Evolutionary conservation across 768 basidiomycete species (phyloP).

Genomic region (Boletus bicolor): DNA sequence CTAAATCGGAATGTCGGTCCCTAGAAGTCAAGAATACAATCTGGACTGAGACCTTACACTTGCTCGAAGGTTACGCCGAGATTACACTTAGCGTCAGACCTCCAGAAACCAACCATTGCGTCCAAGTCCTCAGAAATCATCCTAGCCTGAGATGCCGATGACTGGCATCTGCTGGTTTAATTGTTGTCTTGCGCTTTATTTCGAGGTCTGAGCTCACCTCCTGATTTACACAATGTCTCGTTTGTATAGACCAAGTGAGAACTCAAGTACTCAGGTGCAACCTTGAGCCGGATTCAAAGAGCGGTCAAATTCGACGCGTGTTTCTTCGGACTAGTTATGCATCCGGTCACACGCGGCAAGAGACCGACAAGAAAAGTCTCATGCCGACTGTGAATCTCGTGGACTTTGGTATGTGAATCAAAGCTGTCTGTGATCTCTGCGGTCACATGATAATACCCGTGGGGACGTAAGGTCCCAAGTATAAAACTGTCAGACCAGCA

Average conservation of each 20-base stretch:
- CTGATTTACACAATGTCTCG: background rate
- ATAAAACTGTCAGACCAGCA: background rate
- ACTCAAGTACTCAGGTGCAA: background rate
- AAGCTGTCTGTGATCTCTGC: background rate
- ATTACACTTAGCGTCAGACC: background rate
- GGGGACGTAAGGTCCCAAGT: background rate
- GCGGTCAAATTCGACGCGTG: slow-evolving; percentile 31
- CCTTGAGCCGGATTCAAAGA: background rate
- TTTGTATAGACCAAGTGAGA: background rate
- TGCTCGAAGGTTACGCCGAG: background rate
- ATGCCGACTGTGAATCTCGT: no score
- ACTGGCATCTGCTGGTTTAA: background rate
- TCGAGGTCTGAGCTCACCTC: background rate
- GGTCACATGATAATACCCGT: background rate
- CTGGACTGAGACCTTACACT: background rate
- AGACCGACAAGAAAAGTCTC: slow-evolving; percentile 38
- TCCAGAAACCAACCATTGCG: background rate
- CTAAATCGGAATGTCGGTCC: background rate
- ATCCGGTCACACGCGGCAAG: slow-evolving; percentile 19
- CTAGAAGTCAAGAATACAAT: background rate
- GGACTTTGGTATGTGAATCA: background rate
- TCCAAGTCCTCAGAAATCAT: background rate
- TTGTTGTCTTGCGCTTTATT: background rate
- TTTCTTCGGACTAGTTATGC: slow-evolving; percentile 35
- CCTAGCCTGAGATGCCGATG: background rate